Evolutionary conservation across 495 filamentous ascomycete species (phyloP).

Genomic region (Hyaloscypha variabilis): DNA sequence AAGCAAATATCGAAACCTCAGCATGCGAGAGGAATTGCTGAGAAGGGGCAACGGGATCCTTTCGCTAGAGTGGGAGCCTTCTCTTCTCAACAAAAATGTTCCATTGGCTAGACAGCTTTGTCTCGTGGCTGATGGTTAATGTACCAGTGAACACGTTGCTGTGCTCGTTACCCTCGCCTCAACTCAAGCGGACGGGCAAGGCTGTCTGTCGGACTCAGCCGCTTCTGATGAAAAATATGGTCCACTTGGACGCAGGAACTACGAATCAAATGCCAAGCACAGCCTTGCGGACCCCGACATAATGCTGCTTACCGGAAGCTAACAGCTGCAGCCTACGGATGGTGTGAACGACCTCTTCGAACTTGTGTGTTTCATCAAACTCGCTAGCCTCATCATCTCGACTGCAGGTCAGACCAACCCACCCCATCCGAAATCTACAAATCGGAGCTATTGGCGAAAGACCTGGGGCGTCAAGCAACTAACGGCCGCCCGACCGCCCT

Average conservation of each 20-base stretch:
- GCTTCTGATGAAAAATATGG: neutral
- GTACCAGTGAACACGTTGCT: neutral
- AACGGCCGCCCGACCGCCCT: neutral
- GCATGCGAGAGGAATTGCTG: neutral
- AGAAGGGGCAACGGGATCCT: neutral
- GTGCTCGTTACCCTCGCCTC: neutral
- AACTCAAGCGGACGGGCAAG: neutral
- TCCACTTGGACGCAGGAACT: neutral
- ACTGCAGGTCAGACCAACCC: neutral
- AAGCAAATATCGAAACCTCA: neutral
- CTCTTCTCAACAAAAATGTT: neutral
- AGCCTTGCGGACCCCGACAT: neutral
- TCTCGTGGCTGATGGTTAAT: neutral
- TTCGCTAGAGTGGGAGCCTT: neutral
- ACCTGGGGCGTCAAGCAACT: neutral
- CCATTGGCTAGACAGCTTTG: neutral
- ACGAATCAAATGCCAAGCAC: neutral
- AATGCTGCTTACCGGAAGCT: neutral
- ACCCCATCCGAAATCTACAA: neutral
- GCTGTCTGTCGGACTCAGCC: neutral
- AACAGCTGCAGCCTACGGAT: neutral
- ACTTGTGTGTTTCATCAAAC: neutral
- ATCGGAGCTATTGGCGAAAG: neutral
- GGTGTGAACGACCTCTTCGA: neutral
- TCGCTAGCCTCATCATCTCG: neutral